Conservation (phyloP, 805 yeast genomes). For the Wickerhamiella siamensis region DNA sequence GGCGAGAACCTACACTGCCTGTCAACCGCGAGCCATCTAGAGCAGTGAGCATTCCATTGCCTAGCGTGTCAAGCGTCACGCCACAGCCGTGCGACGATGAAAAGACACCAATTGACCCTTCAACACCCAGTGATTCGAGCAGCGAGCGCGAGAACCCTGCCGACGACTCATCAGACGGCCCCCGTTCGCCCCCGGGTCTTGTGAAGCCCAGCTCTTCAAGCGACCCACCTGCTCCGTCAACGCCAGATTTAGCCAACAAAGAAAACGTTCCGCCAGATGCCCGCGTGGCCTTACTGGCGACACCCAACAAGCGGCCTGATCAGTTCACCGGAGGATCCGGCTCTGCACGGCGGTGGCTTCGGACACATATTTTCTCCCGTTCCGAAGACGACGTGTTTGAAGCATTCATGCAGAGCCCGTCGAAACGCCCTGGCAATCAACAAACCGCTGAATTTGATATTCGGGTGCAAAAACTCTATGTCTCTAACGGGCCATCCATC, state of each 20-base stretch:
- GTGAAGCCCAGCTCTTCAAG: not conserved
- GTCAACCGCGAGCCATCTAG: not conserved
- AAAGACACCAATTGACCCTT: not conserved
- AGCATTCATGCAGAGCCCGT: slow-evolving; percentile 7
- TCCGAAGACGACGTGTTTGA: slow-evolving; percentile 10
- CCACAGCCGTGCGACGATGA: too few species aligned
- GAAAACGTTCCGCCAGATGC: slow-evolving; percentile 5
- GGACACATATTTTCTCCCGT: slow-evolving; percentile 5
- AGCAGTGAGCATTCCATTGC: not conserved
- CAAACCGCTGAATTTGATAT: slow-evolving; percentile 1
- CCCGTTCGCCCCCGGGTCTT: not conserved
- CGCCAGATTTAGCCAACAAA: slow-evolving; percentile 2
- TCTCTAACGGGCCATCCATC: not conserved
- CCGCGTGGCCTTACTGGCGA: not conserved
- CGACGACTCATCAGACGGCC: not conserved
- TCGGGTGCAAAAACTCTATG: not conserved
- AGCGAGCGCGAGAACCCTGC: not conserved
- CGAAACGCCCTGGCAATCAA: slow-evolving; percentile 1
- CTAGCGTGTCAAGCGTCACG: not conserved
- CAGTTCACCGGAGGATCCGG: slow-evolving; percentile 1
- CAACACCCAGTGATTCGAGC: slow-evolving; percentile 1
- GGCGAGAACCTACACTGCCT: not conserved
- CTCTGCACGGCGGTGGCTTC: slow-evolving; percentile 8
- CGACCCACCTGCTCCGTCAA: not conserved
- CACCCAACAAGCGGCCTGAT: slow-evolving; percentile 2